A percentile compares a stretch with the other conserved stretches of the same genome.
phyloP scores from a whole-genome alignment of 1,139 yeast genomes.

The Lipomyces yarrowii region DNA sequence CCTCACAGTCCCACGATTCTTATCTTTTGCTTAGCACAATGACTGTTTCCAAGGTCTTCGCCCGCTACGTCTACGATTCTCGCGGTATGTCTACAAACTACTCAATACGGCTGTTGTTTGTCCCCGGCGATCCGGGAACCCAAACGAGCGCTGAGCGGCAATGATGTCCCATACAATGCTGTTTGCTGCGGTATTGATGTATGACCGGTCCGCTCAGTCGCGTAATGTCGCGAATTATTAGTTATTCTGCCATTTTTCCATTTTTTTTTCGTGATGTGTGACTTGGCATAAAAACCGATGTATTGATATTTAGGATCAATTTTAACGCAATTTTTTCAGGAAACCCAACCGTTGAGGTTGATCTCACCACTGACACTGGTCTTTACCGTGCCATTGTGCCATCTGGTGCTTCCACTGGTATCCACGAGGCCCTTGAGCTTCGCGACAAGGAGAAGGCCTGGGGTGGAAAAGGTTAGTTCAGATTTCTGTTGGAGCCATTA shows the following conservation, averaged over 20 bases:
- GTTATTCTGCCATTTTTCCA: neutral
- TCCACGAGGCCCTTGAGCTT: conserved; percentile 92
- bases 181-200: neutral
- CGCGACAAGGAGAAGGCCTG: conserved; percentile 95
- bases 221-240: neutral
- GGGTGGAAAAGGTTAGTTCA: conserved; percentile 71
- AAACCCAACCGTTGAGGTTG: conserved; percentile 97
- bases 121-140: neutral
- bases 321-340: conserved; percentile 33
- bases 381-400: conserved; percentile 92
- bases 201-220: neutral
- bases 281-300: neutral
- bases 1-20: neutral
- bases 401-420: conserved; percentile 96
- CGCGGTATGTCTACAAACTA: conserved; percentile 60
- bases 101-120: neutral
- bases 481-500: neutral
- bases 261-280: neutral
- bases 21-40: conserved; percentile 39
- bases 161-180: neutral
- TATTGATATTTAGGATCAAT: conserved; percentile 8
- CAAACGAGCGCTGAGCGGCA: neutral
- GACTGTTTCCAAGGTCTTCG: conserved; percentile 70
- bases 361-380: conserved; percentile 82
- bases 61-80: conserved; percentile 95